A percentile compares a stretch with the other conserved stretches of the same genome.
Evolutionary conservation across 345 rosid genomes (phyloP).

Genomic region (Geranium rotundifolium): DNA sequence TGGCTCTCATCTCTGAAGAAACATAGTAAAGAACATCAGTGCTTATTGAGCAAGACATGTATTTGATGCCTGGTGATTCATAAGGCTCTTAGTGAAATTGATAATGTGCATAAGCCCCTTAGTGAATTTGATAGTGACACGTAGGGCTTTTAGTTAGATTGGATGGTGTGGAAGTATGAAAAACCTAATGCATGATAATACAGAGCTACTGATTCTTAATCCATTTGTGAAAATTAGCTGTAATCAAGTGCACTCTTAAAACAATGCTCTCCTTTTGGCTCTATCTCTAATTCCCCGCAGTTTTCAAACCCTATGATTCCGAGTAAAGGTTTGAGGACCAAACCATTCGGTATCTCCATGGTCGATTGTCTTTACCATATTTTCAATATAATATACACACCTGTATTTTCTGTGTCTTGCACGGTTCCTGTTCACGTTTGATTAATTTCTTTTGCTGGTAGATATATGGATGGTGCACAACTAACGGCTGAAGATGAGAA

Average conservation of each 20-base stretch:
- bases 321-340: not conserved
- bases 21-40: not conserved
- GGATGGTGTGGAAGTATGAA: not conserved
- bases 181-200: not conserved
- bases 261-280: not conserved
- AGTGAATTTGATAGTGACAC: not conserved
- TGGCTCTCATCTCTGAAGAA: too few relatives aligned
- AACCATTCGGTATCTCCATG: not conserved
- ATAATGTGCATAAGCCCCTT: too few relatives aligned
- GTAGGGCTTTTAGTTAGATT: not conserved
- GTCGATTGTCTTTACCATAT: not conserved
- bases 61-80: not conserved
- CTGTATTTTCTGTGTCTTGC: not conserved
- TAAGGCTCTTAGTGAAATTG: not conserved
- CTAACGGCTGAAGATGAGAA: slow-evolving; percentile 55
- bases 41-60: not conserved
- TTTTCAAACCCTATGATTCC: not conserved
- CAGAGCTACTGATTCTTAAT: not conserved
- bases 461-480: slow-evolving; percentile 65
- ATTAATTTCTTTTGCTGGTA: slow-evolving; percentile 15
- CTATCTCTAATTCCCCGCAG: too few relatives aligned
- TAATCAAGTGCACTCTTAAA: not conserved
- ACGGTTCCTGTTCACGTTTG: not conserved
- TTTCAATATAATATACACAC: not conserved
- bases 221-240: not conserved